phyloP scores from a whole-genome alignment of 176 grass and related monocot genomes.

The Calamus simplicifolius region DNA sequence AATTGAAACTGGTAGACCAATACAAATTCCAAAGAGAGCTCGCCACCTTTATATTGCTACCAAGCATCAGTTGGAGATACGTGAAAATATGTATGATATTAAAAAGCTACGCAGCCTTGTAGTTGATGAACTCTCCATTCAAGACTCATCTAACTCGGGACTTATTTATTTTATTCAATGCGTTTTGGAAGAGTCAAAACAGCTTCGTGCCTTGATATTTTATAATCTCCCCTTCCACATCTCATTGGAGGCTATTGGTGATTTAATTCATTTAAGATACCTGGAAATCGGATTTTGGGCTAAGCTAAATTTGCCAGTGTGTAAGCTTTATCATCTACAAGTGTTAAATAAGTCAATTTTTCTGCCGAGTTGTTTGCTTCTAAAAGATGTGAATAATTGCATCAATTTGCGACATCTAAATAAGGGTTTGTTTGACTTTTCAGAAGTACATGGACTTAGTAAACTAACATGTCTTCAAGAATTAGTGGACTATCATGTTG shows the following conservation, averaged over 20 bases:
- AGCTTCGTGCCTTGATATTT: conserved; percentile 28
- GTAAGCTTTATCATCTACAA: conserved; percentile 33
- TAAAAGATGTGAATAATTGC: conserved; percentile 16
- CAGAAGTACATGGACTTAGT: conserved; percentile 17
- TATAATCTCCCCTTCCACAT: conserved; percentile 8
- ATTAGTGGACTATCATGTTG: conserved; percentile 14
- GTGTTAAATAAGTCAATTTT: not conserved
- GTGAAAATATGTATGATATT: conserved; percentile 6
- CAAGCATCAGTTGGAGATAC: conserved; percentile 9
- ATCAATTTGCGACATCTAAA: conserved; percentile 27
- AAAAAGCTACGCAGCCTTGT: conserved; percentile 39
- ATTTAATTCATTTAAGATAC: conserved; percentile 34
- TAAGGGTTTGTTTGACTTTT: conserved; percentile 1
- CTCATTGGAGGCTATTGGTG: conserved; percentile 15
- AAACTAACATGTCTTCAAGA: conserved; percentile 6
- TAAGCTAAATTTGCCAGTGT: conserved; percentile 13
- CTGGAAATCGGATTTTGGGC: conserved; percentile 8
- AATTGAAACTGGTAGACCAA: conserved; percentile 25
- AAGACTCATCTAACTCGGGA: not conserved
- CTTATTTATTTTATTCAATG: conserved; percentile 19
- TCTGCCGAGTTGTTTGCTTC: not conserved
- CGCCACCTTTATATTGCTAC: conserved; percentile 37
- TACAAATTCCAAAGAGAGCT: conserved; percentile 15
- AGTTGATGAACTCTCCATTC: conserved; percentile 9
- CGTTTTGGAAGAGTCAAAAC: conserved; percentile 1